Conservation (phyloP, 306 rosid species). For the Casuarina equisetifolia region DNA sequence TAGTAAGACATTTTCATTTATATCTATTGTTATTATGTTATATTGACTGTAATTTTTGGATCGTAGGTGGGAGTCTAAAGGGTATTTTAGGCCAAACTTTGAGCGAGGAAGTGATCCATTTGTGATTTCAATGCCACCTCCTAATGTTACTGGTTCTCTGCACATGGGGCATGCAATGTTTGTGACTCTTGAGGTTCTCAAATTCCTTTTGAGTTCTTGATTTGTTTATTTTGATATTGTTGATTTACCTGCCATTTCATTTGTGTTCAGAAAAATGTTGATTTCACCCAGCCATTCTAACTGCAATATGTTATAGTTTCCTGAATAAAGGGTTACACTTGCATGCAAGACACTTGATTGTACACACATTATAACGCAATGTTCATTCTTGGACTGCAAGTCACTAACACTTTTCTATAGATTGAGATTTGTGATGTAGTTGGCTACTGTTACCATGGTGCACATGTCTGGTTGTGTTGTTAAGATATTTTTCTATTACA, state of each 20-base stretch:
- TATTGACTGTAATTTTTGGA: constrained; percentile 31
- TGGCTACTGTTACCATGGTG: too few relatives aligned
- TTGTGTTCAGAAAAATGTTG: not conserved
- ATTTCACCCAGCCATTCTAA: not conserved
- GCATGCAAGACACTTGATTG: not conserved
- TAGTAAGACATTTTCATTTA: not conserved
- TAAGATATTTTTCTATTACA: too few relatives aligned
- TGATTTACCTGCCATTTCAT: not conserved
- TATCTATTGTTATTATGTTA: not conserved
- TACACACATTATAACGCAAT: not conserved
- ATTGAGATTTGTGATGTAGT: not conserved
- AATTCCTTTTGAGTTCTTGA: constrained; percentile 7
- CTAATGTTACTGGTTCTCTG: constrained; percentile 95
- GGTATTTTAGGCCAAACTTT: constrained; percentile 73
- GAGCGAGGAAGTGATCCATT: constrained; percentile 76
- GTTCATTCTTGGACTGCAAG: not conserved
- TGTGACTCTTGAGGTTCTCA: constrained; percentile 90
- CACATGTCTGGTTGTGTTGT: too few relatives aligned
- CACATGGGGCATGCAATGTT: constrained; percentile 99
- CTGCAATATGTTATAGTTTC: not conserved
- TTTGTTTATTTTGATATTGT: not conserved
- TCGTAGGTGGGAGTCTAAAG: constrained; percentile 98
- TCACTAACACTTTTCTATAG: not conserved
- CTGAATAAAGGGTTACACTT: not conserved
- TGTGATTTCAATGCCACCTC: constrained; percentile 96